Conservation (phyloP, 495 filamentous ascomycete species). For the Collariella sp. region DNA sequence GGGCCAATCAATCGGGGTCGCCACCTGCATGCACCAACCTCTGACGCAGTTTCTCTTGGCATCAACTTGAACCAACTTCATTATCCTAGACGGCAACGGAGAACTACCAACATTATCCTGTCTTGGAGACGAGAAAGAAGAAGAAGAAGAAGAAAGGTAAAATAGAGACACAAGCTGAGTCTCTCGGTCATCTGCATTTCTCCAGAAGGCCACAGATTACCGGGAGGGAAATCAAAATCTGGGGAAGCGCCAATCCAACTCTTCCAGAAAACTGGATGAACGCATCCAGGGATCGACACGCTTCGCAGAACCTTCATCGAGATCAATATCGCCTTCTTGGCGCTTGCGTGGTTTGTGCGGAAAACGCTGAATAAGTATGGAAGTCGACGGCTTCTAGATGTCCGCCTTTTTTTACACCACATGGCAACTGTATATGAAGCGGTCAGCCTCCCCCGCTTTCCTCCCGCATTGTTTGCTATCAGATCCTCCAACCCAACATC, state of each 20-base stretch:
- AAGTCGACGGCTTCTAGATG: neutral
- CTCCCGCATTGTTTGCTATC: neutral
- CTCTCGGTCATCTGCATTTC: too few species aligned
- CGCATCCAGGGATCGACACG: too few species aligned
- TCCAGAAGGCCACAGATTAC: too few species aligned
- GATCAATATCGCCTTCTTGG: neutral
- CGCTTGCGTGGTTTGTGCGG: slow-evolving; percentile 26
- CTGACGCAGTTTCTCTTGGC: neutral
- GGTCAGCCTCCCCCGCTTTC: neutral
- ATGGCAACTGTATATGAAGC: neutral
- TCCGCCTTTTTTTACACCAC: neutral
- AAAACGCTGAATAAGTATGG: slow-evolving; percentile 17
- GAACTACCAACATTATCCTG: too few species aligned
- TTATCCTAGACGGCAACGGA: too few species aligned
- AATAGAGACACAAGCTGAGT: too few species aligned
- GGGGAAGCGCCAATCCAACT: too few species aligned
- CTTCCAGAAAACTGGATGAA: too few species aligned
- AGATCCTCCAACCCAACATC: neutral
- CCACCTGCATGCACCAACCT: neutral
- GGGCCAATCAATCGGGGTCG: slow-evolving; percentile 1
- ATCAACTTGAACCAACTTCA: too few species aligned
- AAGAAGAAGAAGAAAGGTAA: too few species aligned
- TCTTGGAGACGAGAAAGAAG: too few species aligned
- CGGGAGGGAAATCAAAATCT: too few species aligned
- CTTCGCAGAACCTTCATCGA: neutral